Base-by-base conservation (phyloP, 2,329 filamentous ascomycete genomes). In the Pyricularia grisea region DNA sequence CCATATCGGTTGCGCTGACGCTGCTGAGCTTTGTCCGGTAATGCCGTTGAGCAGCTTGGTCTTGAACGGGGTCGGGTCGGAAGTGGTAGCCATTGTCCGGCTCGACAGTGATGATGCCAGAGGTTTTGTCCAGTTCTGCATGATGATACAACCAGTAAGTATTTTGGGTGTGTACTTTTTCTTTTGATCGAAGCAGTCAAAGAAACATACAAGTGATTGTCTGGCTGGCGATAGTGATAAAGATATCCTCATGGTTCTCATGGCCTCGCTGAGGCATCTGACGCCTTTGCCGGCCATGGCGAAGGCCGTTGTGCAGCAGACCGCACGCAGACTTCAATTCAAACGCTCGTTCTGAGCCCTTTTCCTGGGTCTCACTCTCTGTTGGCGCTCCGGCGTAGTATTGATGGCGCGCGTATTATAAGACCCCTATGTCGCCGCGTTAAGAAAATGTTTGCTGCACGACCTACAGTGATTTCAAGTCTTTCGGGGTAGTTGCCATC, bases 11-110 rank as follows among this genome's bases (percentile, higher is more conserved):
- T 20, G 42, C 14, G 36, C 14, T 17, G 33, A 28, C 17, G 23
- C 55, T 30, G 66, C 50, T 93, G 60, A 28, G 5, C 9, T 28
- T 17, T 63, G 25, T 2, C 17, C 25, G 25, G 60, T 30, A 2
- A 80, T 97, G 88, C 12, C 89, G 87, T 55, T 94, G 95, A 83
- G 98, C 99, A 77, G 85, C 84, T 87, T 97, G 93, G 79, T 97
- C 87, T 68, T 94, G 98, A 71, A 94, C 85, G 69, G 92, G 88
- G 69, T 96, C 92, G 36, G 87, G 88, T 73, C 84, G 82, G 66
- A 28, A 68, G 33, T 60, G 33, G 72, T 69, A 63, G 58, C 36
- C 33, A 66, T 69, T 42, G 68, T 67, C 14, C 68, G 50, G 27
- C 33, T 27, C 30, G 31, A 27, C 42, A 60, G 23, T 66, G 50